Base-by-base conservation (phyloP, 2,329 filamentous ascomycete species). In the Clonostachys rhizophaga region DNA sequence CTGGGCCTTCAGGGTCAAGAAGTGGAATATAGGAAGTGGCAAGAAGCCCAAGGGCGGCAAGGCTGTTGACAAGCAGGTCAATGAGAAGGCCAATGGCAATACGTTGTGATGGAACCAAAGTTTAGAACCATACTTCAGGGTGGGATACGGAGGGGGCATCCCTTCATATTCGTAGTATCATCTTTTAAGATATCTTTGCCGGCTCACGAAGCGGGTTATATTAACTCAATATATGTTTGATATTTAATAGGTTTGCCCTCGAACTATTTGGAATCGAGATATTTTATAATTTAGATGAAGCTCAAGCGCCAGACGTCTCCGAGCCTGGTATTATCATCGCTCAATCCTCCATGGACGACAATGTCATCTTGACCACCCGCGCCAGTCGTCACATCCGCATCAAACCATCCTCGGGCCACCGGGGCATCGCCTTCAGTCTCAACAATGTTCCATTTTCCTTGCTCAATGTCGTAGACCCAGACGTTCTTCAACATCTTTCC, bases 1-100 rank as follows among this genome's bases (percentile, higher is more conserved):
- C 63, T 89, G 78, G 61, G 53, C 81, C 17, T 79, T 47, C 20
- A 43, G 46, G 16, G 46, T 47, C 7, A 39, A 39, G 36, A 39
- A n/a, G 36, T 39, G 36, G 36, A 18, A 18, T n/a, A 13, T 18
- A 8, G 36, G 36, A 39, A n/a, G 14, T 6, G 14, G 36, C 8
- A 39, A 39, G 36, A 39, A 34, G 24, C 24, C 9, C 24, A 30
- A 30, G 9, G 24, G 24, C 2, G 24, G 8, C 24, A 30, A 30
- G 8, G 4, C 24, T 30, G 24, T 30, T 10, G 24, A 30, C 24
- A 30, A 30, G 24, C 24, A 30, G 24, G 24, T 30, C 1, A 30
- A 30, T 30, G 24, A 30, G 24, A 30, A 30, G 24, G 10, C 24
- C 2, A 30, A 30, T 30, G 24, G 24, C 24, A 30, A 30, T 30